Base-by-base conservation (phyloP, 176 grass and related monocot genomes). In the Eleusine coracana region DNA sequence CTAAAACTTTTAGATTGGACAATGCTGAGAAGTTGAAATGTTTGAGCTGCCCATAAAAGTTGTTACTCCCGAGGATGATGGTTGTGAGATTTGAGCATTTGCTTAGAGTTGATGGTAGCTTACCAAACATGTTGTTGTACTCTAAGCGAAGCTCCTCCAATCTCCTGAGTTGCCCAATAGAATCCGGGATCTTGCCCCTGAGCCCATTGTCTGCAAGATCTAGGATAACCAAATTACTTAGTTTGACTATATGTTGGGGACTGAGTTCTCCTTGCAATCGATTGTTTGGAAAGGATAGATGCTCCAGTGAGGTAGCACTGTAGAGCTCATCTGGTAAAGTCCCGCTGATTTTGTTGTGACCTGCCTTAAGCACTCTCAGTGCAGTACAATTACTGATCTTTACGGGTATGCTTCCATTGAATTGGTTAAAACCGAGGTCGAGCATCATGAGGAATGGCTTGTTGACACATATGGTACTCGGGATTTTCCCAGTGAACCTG, bases 21-120 rank as follows among this genome's bases (percentile, higher is more conserved):
- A 92, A 16, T n/a, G 17, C 8, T 63, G 72, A 79, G 86, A 92
- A 92, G 8, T 89, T 66, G 52, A 89, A 21, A 0, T 34, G 31
- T 34, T 0, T 0, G 0, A 92, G 78, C 0, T 86, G 9, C 39
- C 86, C 90, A 1, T 2, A 78, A 2, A 92, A 82, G 6, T 3
- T 11, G 44, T 92, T 92, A 0, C 0, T 2, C 4, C 1, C 54
- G 48, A 92, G 73, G 7, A 46, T 21, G 21, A 92, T 73, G 44
- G 3, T 38, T 65, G 1, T 62, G 72, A 92, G 66, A 20, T 67
- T 38, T 1, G 39, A 74, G 69, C 86, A 92, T 1, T n/a, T 83
- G 17, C 65, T 18, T 0, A 92, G 39, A 4, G 58, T 0, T 17
- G 72, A 45, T 28, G 90, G 90, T 6, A 92, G 44, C 29, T 78